phyloP scores from a whole-genome alignment of 768 basidiomycete species.

The Leucosporidium scottii region DNA sequence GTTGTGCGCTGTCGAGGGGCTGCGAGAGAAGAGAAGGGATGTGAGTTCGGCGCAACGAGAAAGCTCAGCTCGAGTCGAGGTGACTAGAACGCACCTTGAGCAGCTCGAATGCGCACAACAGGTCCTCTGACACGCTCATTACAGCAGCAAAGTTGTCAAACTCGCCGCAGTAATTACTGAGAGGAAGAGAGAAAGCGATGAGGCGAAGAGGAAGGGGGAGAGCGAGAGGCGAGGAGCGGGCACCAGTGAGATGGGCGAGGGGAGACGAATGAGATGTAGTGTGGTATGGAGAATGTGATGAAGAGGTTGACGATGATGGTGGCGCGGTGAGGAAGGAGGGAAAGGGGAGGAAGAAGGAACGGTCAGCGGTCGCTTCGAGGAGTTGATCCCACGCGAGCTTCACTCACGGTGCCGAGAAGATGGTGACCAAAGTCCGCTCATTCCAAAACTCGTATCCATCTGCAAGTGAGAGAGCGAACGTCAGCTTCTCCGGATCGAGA shows the following conservation, averaged over 20 bases:
- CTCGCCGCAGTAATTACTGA: slow-evolving; percentile 40
- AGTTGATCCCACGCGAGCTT: slow-evolving; percentile 41
- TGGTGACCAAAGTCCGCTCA: slow-evolving; percentile 93
- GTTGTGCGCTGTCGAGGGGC: slow-evolving; percentile 25
- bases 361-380: too few species aligned
- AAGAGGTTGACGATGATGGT: too few species aligned
- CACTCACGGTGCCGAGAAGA: slow-evolving; percentile 95
- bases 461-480: slow-evolving; percentile 5
- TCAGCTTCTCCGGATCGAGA: background rate
- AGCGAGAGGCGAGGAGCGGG: too few species aligned
- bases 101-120: slow-evolving; percentile 94
- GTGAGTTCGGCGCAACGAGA: background rate
- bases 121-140: slow-evolving; percentile 86
- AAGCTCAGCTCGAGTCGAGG: slow-evolving; percentile 14
- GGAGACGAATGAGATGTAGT: too few species aligned
- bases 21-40: background rate
- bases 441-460: slow-evolving; percentile 98
- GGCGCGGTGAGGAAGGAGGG: too few species aligned
- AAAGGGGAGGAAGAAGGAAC: too few species aligned
- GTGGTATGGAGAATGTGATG: too few species aligned
- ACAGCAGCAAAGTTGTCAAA: slow-evolving; percentile 65
- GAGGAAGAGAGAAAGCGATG: too few species aligned
- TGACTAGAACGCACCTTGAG: slow-evolving; percentile 51
- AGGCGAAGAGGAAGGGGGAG: too few species aligned
- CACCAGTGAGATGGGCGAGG: too few species aligned